Evolutionary conservation across 192 early-diverging fungal species (phyloP), one percentile per base, ranked within the genome.

Genomic region (Helicostylum pulchrum): DNA sequence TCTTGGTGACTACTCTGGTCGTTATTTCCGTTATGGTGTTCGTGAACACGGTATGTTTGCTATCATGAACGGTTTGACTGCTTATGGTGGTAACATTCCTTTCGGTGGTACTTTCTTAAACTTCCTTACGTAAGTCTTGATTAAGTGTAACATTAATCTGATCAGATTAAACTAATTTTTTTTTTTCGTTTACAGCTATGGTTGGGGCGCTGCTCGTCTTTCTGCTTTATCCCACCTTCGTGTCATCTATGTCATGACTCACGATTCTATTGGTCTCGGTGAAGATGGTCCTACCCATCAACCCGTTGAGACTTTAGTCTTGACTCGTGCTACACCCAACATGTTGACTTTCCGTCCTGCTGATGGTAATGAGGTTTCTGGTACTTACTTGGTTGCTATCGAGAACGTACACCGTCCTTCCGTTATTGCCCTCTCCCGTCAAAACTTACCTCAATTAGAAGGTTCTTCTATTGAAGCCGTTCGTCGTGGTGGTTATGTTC

Each of bases 251-350:
- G 88, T 99, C 68, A 95, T 96, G 91, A 98, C 97, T 59, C 97
- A 99, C 85, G 97, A 99, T 80, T 98, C 95, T 43, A 95, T 99
- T 62, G 97, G 95, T 68, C 86, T 94, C 34, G 97, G 97, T 67
- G 97, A 99, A 75, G 97, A 99, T 80, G 97, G 97, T 5, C 97
- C 95, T 32, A 99, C 97, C 53, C 97, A 99, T 80, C 97, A 99
- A 77, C 95, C 97, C 12, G 90, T 97, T 46, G 97, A 99, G 77
- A 97, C 95, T 10, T 70, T 97, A 61, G 90, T 94, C 47, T 79
- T 85, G 72, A 75, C 92, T 50, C 91, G 97, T 54, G 94, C 94
- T 7, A 86, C 91, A 43, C 97, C 97, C 65, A 94, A 97, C 81
- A 81, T 90, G 64, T 70, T 92, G 49, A 85, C 86, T 62, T 80